Evolutionary conservation across 257 asterid species (phyloP).

Genomic region (Gentiana dahurica): DNA sequence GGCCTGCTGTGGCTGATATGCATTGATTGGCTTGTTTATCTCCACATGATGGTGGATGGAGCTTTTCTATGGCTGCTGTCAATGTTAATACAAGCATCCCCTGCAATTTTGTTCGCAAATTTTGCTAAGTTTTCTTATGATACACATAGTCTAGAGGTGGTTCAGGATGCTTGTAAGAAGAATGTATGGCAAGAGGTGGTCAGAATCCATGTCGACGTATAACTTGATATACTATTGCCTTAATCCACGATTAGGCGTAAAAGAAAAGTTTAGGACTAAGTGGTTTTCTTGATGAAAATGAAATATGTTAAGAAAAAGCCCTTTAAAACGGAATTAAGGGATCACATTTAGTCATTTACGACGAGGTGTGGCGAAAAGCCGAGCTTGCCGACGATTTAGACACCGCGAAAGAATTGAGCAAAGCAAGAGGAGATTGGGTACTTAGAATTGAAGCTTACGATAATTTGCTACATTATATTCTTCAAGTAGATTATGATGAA

Average conservation of each 20-base stretch:
- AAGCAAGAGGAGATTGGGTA: conserved; percentile 39
- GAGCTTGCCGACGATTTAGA: conserved; percentile 23
- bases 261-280: conserved; percentile 22
- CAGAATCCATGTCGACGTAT: conserved; percentile 21
- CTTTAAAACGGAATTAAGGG: conserved; percentile 16
- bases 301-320: conserved; percentile 5
- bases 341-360: conserved; percentile 15
- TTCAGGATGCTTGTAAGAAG: not conserved
- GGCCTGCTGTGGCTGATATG: conserved; percentile 38
- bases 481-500: conserved; percentile 33
- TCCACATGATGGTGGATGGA: conserved; percentile 54
- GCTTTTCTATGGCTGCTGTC: conserved; percentile 50
- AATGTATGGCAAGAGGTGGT: conserved; percentile 30
- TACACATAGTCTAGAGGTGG: not conserved
- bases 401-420: conserved; percentile 29
- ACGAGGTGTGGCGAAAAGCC: conserved; percentile 26
- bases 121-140: too few relatives aligned
- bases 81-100: conserved; percentile 39
- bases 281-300: conserved; percentile 9
- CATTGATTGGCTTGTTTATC: conserved; percentile 16
- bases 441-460: conserved; percentile 16
- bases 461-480: conserved; percentile 15
- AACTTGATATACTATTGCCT: conserved; percentile 27
- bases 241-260: conserved; percentile 10
- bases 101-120: conserved; percentile 9